phyloP scores from a whole-genome alignment of 2,329 filamentous ascomycete species.

The Talaromyces islandicus region DNA sequence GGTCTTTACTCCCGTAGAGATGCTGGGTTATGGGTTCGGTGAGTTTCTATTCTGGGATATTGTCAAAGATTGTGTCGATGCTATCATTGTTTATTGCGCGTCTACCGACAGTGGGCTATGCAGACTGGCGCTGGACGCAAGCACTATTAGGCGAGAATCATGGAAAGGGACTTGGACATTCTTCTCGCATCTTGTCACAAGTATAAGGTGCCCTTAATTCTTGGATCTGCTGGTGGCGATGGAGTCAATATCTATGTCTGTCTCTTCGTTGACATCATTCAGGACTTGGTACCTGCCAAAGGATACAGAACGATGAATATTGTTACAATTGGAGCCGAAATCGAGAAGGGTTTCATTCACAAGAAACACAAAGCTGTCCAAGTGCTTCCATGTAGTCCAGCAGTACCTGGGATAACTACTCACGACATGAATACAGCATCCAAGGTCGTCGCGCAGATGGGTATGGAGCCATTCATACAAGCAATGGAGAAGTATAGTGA shows the following conservation, averaged over 20 bases:
- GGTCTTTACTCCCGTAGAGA: background rate
- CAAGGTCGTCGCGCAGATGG: background rate
- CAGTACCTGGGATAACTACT: background rate
- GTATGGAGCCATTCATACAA: background rate
- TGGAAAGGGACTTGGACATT: background rate
- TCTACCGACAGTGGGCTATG: background rate
- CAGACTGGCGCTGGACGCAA: background rate
- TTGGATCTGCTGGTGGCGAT: background rate
- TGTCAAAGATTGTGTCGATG: background rate
- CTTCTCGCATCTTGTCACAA: background rate
- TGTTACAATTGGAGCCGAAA: background rate
- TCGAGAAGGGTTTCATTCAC: background rate
- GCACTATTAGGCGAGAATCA: background rate
- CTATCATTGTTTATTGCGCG: background rate
- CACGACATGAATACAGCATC: background rate
- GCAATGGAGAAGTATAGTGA: conserved; percentile 25
- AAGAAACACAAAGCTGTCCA: background rate
- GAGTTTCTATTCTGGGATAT: background rate
- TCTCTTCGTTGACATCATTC: background rate
- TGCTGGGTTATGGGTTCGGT: background rate
- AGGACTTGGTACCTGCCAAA: background rate
- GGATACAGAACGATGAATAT: background rate
- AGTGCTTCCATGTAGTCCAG: background rate
- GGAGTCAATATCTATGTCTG: background rate
- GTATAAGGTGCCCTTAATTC: background rate